phyloP scores from a whole-genome alignment of 2,329 filamentous ascomycete genomes.

The Mycosphaerella sp. region DNA sequence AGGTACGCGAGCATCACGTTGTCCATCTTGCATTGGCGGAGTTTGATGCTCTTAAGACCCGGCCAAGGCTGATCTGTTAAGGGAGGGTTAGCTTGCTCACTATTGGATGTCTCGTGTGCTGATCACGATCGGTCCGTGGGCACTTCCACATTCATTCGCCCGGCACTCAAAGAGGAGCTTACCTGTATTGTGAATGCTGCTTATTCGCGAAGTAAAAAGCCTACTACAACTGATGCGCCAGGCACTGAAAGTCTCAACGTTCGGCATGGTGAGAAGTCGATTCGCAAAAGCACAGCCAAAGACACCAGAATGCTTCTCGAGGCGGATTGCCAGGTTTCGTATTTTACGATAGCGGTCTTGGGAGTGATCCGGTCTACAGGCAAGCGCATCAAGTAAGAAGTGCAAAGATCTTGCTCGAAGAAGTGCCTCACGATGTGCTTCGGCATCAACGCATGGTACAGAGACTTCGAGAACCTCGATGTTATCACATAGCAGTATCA shows the following conservation, averaged over 20 bases:
- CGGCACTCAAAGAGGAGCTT: background rate
- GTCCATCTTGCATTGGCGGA: conserved; percentile 10
- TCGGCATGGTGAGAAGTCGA: conserved; percentile 7
- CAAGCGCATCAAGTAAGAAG: conserved; percentile 9
- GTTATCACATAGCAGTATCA: conserved; percentile 9
- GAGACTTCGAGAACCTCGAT: conserved; percentile 11
- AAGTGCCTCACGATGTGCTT: conserved; percentile 3
- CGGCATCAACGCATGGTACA: conserved; percentile 3
- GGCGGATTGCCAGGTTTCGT: conserved; percentile 6
- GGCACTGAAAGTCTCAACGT: conserved; percentile 5
- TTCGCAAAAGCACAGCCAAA: conserved; percentile 8
- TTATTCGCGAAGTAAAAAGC: background rate
- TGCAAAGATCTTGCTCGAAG: background rate
- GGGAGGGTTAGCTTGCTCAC: background rate
- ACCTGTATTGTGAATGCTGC: background rate
- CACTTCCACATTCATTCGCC: too few species aligned
- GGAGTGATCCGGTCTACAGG: conserved; percentile 4
- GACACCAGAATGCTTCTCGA: conserved; percentile 9
- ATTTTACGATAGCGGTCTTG: conserved; percentile 6
- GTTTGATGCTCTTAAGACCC: conserved; percentile 2
- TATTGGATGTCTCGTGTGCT: background rate
- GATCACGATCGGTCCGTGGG: too few species aligned
- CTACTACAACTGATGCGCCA: conserved; percentile 8
- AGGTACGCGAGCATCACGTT: conserved; percentile 6
- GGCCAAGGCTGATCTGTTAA: conserved; percentile 6